Evolutionary conservation across 768 basidiomycete genomes (phyloP).

Genomic region (Podaxis sp.): DNA sequence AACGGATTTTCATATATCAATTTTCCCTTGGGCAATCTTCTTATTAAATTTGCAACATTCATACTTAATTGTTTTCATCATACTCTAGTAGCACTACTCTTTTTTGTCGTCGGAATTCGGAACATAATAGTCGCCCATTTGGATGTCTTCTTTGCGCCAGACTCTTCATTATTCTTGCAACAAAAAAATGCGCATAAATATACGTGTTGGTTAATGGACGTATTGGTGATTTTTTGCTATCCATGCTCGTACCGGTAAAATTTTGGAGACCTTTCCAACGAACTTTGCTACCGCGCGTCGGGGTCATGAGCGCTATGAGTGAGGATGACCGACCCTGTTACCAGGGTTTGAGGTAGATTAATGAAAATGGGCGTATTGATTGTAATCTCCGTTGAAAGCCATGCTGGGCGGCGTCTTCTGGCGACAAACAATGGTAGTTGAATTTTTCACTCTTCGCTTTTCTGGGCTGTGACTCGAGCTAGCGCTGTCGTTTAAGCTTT

Average conservation of each 20-base stretch:
- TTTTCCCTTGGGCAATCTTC: slow-evolving; percentile 21
- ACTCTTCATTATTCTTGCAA: too few relatives aligned
- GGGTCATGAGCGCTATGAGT: neutral
- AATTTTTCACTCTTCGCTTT: neutral
- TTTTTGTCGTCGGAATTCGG: slow-evolving; percentile 5
- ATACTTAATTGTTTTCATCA: neutral
- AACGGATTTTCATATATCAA: neutral
- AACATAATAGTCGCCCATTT: neutral
- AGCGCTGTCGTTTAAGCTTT: neutral
- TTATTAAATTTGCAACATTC: slow-evolving; percentile 1
- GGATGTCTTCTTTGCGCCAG: neutral
- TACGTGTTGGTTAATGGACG: too few relatives aligned
- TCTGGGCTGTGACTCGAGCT: neutral
- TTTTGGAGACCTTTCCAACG: neutral
- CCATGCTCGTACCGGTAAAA: too few relatives aligned
- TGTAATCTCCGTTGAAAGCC: neutral
- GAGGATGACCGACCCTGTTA: neutral
- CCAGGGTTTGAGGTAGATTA: slow-evolving; percentile 1
- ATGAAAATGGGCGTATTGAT: neutral
- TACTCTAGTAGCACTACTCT: neutral
- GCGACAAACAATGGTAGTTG: neutral
- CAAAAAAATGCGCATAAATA: too few relatives aligned
- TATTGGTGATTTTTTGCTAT: too few relatives aligned
- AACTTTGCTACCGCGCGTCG: neutral
- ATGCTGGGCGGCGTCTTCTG: neutral